Conservation (phyloP, 179 eudicot species). For the Carnegiea gigantea region DNA sequence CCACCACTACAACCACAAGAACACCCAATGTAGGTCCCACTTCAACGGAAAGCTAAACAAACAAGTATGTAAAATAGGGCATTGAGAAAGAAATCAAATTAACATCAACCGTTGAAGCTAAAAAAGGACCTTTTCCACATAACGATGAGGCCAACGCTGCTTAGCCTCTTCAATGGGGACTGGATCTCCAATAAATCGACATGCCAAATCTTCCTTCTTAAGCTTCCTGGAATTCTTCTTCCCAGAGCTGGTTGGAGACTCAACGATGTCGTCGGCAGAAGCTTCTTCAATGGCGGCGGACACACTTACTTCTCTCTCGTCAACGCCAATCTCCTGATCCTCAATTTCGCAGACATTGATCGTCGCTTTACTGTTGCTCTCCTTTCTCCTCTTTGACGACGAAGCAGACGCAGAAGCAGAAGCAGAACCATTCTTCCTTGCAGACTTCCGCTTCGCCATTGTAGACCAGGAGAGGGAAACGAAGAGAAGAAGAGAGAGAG, state of each 20-base stretch:
- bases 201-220: constrained; percentile 1
- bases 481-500: not conserved
- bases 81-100: too few relatives aligned
- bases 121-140: constrained; percentile 22
- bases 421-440: not conserved
- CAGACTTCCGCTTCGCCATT: constrained; percentile 29
- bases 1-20: too few relatives aligned
- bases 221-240: constrained; percentile 13
- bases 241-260: constrained; percentile 1
- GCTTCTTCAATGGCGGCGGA: not conserved
- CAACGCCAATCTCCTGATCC: not conserved
- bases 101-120: not conserved
- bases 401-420: constrained; percentile 7
- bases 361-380: not conserved
- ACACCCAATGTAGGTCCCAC: too few relatives aligned
- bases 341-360: not conserved
- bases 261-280: not conserved
- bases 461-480: not conserved
- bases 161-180: constrained; percentile 42
- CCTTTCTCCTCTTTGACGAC: constrained; percentile 15
- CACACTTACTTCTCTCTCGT: not conserved
- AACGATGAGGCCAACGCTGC: constrained; percentile 52
- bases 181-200: constrained; percentile 45
- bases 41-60: too few relatives aligned
- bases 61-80: too few relatives aligned